Base-by-base conservation (phyloP, 352 stramenopile species). In the Thraustochytrium striatum region DNA sequence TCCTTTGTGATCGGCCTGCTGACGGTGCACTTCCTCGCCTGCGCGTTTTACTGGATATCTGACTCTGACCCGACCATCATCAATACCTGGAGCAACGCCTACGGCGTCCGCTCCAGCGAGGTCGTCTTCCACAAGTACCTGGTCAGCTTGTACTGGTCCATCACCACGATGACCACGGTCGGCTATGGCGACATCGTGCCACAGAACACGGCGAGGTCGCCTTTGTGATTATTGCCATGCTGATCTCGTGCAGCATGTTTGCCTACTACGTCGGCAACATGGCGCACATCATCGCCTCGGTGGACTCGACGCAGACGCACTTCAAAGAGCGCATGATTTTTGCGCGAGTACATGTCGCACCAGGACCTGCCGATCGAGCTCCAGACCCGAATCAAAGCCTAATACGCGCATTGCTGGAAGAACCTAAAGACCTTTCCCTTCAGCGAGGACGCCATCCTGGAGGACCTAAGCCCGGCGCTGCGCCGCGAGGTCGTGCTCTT, bases 181-280 rank as follows among this genome's bases (percentile, higher is more conserved):
- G 78, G 78, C 7, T 82, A 80, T 30, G 78, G 78, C 39, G 78
- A 82, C 59, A 72, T 82, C 25, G 19, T 61, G 21, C 78, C 78
- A 0, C 33, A 57, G 43, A 82, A 69, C 21, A 62, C 5, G 30
- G 19, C 41, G 78, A 82, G 78, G 25, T 53, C 19, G 19, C 36
- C 28, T 75, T 78, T 35, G 47, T 57, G 5, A 62, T 81, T 30
- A 21, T 81, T 3, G 38, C 65, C 33, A 81, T 81, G 72, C 41
- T 81, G 8, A 28, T 75, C 33, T 73, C 57, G 16, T 73, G 72
- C 61, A 39, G 21, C 30, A 73, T 81, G 57, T 75, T 65, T 36
- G 72, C 72, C 8, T 75, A 81, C 59, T 72, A 21, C 7, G 65
- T 75, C 5, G 65, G 65, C 36, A 75, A 75, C 13, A 38, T 75